These are phyloP conservation scores for Microbotryum intermedium DNA, from an alignment of 1,284 basidiomycete species.

Conservation along the genomic window DNA sequence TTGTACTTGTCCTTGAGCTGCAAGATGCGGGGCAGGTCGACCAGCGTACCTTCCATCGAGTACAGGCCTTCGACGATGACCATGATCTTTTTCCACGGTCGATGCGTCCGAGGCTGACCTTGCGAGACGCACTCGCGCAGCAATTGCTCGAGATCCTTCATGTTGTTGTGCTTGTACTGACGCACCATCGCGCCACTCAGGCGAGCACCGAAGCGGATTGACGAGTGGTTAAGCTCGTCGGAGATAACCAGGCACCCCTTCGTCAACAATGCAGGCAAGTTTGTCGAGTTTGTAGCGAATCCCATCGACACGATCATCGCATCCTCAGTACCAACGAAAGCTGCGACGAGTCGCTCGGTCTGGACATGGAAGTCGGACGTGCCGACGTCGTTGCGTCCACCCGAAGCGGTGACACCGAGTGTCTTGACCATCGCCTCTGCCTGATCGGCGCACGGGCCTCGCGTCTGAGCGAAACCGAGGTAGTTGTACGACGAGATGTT, in stretches of 20 bases:
- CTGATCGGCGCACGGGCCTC: constrained; percentile 78
- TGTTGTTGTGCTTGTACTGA: constrained; percentile 96
- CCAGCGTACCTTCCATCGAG: constrained; percentile 94
- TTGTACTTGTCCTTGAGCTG: constrained; percentile 94
- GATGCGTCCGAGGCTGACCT: constrained; percentile 91
- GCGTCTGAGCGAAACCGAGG: constrained; percentile 91
- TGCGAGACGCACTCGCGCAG: constrained; percentile 90
- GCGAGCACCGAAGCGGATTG: constrained; percentile 86
- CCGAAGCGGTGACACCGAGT: constrained; percentile 63
- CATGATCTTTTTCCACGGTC: constrained; percentile 98
- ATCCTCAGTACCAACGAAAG: constrained; percentile 82
- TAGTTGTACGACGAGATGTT: constrained; percentile 99
- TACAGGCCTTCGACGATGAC: constrained; percentile 92
- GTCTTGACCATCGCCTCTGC: constrained; percentile 49
- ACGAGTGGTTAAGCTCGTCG: constrained; percentile 94
- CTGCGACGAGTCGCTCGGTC: constrained; percentile 78
- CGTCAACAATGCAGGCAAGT: constrained; percentile 79
- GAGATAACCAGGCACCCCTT: constrained; percentile 95
- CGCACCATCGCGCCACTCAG: constrained; percentile 81
- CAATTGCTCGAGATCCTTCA: constrained; percentile 69
- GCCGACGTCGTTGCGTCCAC: constrained; percentile 72
- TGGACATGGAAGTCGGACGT: constrained; percentile 73
- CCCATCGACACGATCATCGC: constrained; percentile 90
- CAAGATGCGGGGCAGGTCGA: constrained; percentile 73
- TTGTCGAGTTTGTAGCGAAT: constrained; percentile 95